Percentiles rank a stretch among this genome's conserved stretches.
phyloP scores from a whole-genome alignment of 495 filamentous ascomycete genomes.

The Hypoxylon perforatum region DNA sequence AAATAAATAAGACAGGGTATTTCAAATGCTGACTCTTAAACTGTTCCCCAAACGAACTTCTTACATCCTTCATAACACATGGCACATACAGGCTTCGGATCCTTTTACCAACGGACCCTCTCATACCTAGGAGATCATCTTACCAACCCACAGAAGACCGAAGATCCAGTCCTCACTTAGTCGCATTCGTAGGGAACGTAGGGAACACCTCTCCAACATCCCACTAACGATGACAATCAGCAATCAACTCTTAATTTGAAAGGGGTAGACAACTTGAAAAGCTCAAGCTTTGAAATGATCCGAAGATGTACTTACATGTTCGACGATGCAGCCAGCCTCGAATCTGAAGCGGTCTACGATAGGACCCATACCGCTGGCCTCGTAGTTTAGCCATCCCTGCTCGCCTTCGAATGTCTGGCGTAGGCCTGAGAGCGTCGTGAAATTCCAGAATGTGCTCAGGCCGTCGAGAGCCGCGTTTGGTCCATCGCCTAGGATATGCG shows the following conservation, averaged over 20 bases:
- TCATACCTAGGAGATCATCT: too few species aligned
- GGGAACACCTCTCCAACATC: conserved; percentile 47
- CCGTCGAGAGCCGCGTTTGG: conserved; percentile 42
- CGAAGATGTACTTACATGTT: conserved; percentile 43
- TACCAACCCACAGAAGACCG: too few species aligned
- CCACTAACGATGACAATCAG: conserved; percentile 33
- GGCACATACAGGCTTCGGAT: too few species aligned
- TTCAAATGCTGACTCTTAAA: too few species aligned
- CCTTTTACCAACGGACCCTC: too few species aligned
- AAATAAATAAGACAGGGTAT: too few species aligned
- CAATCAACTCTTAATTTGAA: not conserved
- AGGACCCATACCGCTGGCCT: conserved; percentile 24
- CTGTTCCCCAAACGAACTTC: too few species aligned
- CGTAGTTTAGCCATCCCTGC: conserved; percentile 46
- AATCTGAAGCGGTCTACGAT: conserved; percentile 45
- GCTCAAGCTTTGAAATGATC: not conserved
- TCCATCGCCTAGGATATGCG: conserved; percentile 33
- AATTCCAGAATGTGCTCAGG: conserved; percentile 40
- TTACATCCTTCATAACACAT: too few species aligned
- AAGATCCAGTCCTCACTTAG: too few species aligned
- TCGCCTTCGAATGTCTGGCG: conserved; percentile 38
- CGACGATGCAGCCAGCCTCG: conserved; percentile 48
- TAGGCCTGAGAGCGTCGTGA: conserved; percentile 33
- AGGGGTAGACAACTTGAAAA: not conserved
- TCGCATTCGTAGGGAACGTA: too few species aligned